A percentile compares a stretch with the other conserved stretches of the same genome.
Evolutionary conservation across 2,329 filamentous ascomycete genomes (phyloP).

Genomic region (Penicillium aurantiogriseum): DNA sequence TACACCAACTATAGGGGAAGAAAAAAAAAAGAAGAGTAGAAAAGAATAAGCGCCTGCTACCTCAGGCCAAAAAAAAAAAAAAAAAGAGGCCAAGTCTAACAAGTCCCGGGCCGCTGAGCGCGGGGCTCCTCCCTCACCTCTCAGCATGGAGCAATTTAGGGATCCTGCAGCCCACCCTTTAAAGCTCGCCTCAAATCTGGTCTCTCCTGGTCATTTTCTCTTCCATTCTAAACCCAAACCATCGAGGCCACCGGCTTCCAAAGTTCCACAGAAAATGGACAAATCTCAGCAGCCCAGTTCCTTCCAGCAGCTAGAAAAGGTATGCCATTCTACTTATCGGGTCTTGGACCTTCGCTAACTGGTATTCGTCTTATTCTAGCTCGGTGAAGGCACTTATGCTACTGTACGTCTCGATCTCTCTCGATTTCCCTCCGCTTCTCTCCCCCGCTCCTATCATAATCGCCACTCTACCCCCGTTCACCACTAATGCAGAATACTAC

Average conservation of each 20-base stretch:
- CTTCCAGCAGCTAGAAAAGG: slow-evolving; percentile 97
- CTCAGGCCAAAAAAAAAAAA: slow-evolving; percentile 16
- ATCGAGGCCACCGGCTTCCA: slow-evolving; percentile 17
- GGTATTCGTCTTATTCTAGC: slow-evolving; percentile 41
- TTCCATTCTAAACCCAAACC: slow-evolving; percentile 25
- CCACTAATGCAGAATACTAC: slow-evolving; percentile 23
- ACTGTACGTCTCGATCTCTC: slow-evolving; percentile 64
- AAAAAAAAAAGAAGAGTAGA: neutral
- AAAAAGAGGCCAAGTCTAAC: neutral
- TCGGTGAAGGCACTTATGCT: slow-evolving; percentile 97
- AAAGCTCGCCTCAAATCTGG: slow-evolving; percentile 35
- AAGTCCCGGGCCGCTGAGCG: slow-evolving; percentile 18
- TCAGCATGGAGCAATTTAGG: slow-evolving; percentile 26
- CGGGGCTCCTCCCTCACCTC: slow-evolving; percentile 25
- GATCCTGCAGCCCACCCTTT: slow-evolving; percentile 29
- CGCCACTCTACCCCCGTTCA: slow-evolving; percentile 1
- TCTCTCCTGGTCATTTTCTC: slow-evolving; percentile 40
- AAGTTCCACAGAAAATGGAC: slow-evolving; percentile 63
- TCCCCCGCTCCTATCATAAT: slow-evolving; percentile 1
- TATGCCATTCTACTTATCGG: slow-evolving; percentile 22
- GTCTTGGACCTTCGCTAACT: slow-evolving; percentile 30
- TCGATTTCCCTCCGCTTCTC: slow-evolving; percentile 2
- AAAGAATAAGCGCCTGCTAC: neutral
- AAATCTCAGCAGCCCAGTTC: slow-evolving; percentile 90
- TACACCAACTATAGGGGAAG: no score